phyloP scores from a whole-genome alignment of 495 filamentous ascomycete species.

The Talaromyces adpressus region DNA sequence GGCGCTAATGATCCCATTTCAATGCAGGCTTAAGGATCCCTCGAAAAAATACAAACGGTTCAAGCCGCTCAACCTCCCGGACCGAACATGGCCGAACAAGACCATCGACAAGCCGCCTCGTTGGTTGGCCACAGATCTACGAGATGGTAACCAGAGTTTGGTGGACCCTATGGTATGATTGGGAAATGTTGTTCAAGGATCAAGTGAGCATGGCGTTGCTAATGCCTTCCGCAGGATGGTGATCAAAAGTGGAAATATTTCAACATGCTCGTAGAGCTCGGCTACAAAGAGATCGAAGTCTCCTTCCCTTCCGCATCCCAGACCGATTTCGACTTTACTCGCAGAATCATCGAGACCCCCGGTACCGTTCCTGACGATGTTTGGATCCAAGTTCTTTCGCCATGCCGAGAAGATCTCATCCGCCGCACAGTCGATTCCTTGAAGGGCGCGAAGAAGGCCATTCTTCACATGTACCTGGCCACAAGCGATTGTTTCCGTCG shows the following conservation, averaged over 20 bases:
- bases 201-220: not conserved
- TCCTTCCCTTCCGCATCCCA: conserved; percentile 92
- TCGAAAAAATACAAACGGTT: conserved; percentile 83
- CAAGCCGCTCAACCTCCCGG: conserved; percentile 68
- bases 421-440: conserved; percentile 83
- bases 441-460: conserved; percentile 87
- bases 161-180: conserved; percentile 74
- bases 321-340: conserved; percentile 93
- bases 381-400: conserved; percentile 89
- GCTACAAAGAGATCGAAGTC: conserved; percentile 98
- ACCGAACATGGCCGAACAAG: conserved; percentile 87
- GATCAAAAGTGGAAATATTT: conserved; percentile 95
- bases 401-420: conserved; percentile 91
- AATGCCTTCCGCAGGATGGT: conserved; percentile 52
- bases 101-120: conserved; percentile 70
- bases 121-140: conserved; percentile 79
- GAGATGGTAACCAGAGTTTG: conserved; percentile 86
- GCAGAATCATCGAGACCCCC: conserved; percentile 78
- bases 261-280: conserved; percentile 85
- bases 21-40: conserved; percentile 81
- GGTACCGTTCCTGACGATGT: conserved; percentile 87
- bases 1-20: not conserved
- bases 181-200: not conserved
- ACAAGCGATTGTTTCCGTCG: conserved; percentile 89
- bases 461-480: conserved; percentile 93